phyloP scores from a whole-genome alignment of 768 basidiomycete genomes.

The Lactarius sp. region DNA sequence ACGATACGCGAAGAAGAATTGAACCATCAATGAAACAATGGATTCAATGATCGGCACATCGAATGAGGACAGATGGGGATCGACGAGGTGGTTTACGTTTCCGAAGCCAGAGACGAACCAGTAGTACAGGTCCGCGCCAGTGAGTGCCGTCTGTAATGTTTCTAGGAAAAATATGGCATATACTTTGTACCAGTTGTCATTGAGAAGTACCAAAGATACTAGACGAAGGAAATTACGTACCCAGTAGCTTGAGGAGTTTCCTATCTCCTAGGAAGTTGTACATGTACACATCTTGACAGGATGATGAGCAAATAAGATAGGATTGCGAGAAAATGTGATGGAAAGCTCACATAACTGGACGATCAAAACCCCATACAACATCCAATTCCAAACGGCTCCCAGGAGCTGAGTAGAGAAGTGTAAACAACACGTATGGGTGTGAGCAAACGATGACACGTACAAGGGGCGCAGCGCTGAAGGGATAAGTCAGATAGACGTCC shows the following conservation, averaged over 20 bases:
- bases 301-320: background rate
- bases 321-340: background rate
- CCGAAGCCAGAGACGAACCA: conserved; percentile 15
- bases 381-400: conserved; percentile 11
- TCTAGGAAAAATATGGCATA: background rate
- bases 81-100: background rate
- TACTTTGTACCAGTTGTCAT: conserved; percentile 5
- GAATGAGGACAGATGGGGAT: background rate
- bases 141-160: conserved; percentile 4
- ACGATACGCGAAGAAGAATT: conserved; percentile 15
- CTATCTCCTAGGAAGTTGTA: conserved; percentile 12
- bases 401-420: background rate
- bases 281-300: conserved; percentile 3
- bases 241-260: conserved; percentile 1
- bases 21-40: background rate
- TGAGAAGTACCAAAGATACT: background rate
- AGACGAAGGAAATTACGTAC: background rate
- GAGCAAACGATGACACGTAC: background rate
- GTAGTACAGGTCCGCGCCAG: conserved; percentile 6
- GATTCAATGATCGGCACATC: conserved; percentile 8
- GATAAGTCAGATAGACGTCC: background rate
- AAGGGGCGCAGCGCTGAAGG: background rate
- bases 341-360: conserved; percentile 6
- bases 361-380: conserved; percentile 8
- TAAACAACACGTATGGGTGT: background rate